Evolutionary conservation across 2,329 filamentous ascomycete genomes (phyloP).

Genomic region (Ascochyta viciae-villosae): DNA sequence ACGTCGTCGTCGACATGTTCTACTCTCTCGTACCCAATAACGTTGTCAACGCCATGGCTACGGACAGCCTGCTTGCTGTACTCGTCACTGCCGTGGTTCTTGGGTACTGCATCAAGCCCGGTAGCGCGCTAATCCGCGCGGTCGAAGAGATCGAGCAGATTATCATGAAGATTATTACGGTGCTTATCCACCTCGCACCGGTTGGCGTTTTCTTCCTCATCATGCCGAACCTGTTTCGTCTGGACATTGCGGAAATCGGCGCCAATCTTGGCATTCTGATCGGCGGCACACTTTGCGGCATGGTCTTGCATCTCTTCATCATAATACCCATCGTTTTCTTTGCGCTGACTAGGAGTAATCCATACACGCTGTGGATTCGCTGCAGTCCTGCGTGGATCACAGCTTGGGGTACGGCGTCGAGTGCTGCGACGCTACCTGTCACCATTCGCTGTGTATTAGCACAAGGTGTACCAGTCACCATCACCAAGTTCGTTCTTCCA

Average conservation of each 20-base stretch:
- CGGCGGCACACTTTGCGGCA: constrained; percentile 55
- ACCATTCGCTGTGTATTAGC: constrained; percentile 54
- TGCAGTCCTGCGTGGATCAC: constrained; percentile 62
- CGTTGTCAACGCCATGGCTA: constrained; percentile 56
- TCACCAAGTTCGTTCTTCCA: constrained; percentile 57
- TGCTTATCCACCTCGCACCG: constrained; percentile 59
- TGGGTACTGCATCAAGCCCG: constrained; percentile 55
- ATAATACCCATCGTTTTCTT: constrained; percentile 52
- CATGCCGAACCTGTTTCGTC: constrained; percentile 59
- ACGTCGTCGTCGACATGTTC: constrained; percentile 59
- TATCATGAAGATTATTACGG: constrained; percentile 56
- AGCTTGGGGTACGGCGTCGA: constrained; percentile 62
- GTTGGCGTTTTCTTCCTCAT: constrained; percentile 64
- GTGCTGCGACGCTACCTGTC: constrained; percentile 60
- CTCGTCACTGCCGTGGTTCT: constrained; percentile 57
- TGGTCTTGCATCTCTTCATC: constrained; percentile 58
- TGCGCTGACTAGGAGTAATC: constrained; percentile 52
- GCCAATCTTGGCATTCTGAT: constrained; percentile 60
- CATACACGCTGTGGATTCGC: constrained; percentile 58
- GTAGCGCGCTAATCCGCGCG: constrained; percentile 52
- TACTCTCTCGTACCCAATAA: constrained; percentile 60
- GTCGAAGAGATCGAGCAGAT: constrained; percentile 59
- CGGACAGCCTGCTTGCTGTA: constrained; percentile 56
- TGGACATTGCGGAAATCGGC: constrained; percentile 58
- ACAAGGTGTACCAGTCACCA: constrained; percentile 52